Conservation (phyloP, 1,284 basidiomycete species). For the Thelephora terrestris region DNA sequence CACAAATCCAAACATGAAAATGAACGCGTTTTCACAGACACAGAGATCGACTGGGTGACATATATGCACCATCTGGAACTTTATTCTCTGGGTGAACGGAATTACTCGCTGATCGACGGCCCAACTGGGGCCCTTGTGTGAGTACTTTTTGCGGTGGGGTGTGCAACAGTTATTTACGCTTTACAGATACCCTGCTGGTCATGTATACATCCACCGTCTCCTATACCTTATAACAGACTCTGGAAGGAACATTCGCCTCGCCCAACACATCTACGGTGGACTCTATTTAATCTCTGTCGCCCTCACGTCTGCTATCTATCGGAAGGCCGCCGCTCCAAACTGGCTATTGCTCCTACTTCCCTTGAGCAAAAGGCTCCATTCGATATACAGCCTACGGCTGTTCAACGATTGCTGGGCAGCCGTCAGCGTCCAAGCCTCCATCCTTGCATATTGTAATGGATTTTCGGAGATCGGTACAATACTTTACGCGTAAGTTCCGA, state of each 20-base stretch:
- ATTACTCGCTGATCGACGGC: constrained; percentile 81
- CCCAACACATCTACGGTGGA: constrained; percentile 70
- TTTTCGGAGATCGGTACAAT: constrained; percentile 54
- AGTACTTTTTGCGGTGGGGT: constrained; percentile 22
- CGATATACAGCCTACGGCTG: constrained; percentile 84
- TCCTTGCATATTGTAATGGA: constrained; percentile 50
- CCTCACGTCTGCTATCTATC: constrained; percentile 63
- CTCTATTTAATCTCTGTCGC: constrained; percentile 64
- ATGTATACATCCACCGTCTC: constrained; percentile 77
- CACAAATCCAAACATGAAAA: not conserved
- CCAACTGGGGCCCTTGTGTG: constrained; percentile 93
- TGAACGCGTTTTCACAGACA: constrained; percentile 47
- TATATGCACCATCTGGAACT: constrained; percentile 83
- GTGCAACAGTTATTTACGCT: constrained; percentile 2
- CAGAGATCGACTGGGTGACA: constrained; percentile 98
- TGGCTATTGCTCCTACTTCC: constrained; percentile 71
- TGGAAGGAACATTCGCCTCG: constrained; percentile 53
- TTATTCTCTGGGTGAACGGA: constrained; percentile 74
- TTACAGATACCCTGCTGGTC: constrained; percentile 87
- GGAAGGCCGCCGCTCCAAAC: constrained; percentile 60
- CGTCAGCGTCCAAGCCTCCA: constrained; percentile 46
- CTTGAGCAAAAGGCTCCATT: constrained; percentile 89
- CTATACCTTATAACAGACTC: constrained; percentile 57
- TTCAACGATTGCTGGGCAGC: constrained; percentile 96
- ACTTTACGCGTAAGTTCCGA: constrained; percentile 62